These are phyloP conservation scores for Shiraia sp. DNA, from an alignment of 2,329 filamentous ascomycete genomes.

Conservation along the genomic window DNA sequence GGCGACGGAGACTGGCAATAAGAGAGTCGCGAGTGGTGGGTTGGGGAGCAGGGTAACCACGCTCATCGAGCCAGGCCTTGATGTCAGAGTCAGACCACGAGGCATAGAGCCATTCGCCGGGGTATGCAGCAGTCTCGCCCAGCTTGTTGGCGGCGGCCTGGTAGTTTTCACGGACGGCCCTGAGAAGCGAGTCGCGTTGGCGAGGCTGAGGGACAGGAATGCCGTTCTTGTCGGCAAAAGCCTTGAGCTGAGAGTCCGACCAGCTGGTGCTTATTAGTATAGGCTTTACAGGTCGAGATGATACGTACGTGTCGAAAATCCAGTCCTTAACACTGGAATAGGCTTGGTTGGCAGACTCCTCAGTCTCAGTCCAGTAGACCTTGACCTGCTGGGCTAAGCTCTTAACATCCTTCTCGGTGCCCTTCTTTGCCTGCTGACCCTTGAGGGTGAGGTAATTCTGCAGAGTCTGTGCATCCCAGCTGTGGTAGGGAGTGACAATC, in stretches of 20 bases:
- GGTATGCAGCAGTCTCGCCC: conserved; percentile 81
- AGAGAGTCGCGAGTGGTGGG: conserved; percentile 83
- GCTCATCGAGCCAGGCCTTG: conserved; percentile 89
- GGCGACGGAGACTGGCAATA: conserved; percentile 86
- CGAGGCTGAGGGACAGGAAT: conserved; percentile 88
- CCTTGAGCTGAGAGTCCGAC: conserved; percentile 90
- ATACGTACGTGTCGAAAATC: conserved; percentile 77
- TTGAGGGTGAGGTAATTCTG: conserved; percentile 69
- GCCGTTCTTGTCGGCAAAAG: conserved; percentile 85
- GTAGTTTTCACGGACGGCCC: conserved; percentile 79
- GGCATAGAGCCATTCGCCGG: conserved; percentile 91
- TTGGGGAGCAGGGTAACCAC: conserved; percentile 85
- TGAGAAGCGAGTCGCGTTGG: conserved; percentile 79
- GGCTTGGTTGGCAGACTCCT: conserved; percentile 73
- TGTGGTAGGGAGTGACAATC: conserved; percentile 73
- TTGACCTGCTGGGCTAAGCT: conserved; percentile 71
- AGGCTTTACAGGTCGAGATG: not conserved
- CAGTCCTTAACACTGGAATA: conserved; percentile 79
- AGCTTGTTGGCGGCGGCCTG: conserved; percentile 73
- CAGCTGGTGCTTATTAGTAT: conserved; percentile 63
- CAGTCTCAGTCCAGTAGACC: conserved; percentile 75
- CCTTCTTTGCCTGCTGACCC: conserved; percentile 69
- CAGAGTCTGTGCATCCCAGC: conserved; percentile 74
- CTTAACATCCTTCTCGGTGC: conserved; percentile 70
- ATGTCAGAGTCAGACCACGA: conserved; percentile 91